Evolutionary conservation across 768 basidiomycete species (phyloP).

Genomic region (Rhodotorula toruloides): DNA sequence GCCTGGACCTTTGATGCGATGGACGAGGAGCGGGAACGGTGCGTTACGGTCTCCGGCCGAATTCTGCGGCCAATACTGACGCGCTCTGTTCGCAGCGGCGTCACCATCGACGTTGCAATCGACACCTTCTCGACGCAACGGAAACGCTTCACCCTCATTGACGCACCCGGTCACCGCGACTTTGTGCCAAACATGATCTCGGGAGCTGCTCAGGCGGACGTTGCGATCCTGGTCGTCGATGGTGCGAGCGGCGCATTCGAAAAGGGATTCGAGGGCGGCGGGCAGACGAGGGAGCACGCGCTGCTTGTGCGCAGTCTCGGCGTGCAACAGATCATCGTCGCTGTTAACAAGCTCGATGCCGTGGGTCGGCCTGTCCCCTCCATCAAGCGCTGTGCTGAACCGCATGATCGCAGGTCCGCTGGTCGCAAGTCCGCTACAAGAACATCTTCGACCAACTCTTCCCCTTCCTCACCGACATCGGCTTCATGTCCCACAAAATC

Average conservation of each 20-base stretch:
- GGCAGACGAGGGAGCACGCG: conserved; percentile 92
- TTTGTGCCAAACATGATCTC: conserved; percentile 99
- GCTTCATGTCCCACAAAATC: conserved; percentile 72
- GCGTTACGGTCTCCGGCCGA: conserved; percentile 37
- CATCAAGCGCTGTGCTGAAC: neutral
- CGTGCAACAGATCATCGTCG: conserved; percentile 81
- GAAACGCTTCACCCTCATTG: conserved; percentile 82
- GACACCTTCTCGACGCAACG: conserved; percentile 61
- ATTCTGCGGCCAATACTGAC: neutral
- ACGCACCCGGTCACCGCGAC: conserved; percentile 94
- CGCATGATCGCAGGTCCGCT: conserved; percentile 53
- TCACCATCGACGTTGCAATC: conserved; percentile 94
- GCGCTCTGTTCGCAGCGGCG: conserved; percentile 58
- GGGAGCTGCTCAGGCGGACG: conserved; percentile 93
- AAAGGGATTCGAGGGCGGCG: conserved; percentile 86
- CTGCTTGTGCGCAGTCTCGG: conserved; percentile 86
- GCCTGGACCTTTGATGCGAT: conserved; percentile 96
- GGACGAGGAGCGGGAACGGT: conserved; percentile 88
- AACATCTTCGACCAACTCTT: conserved; percentile 69
- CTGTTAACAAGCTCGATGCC: conserved; percentile 91
- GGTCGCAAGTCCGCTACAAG: conserved; percentile 75
- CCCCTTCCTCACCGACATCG: conserved; percentile 79
- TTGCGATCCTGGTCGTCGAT: conserved; percentile 87
- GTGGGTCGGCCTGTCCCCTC: conserved; percentile 43
- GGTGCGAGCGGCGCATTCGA: conserved; percentile 88